These are phyloP conservation scores for Gossypium schwendimanii DNA, from an alignment of 441 rosid genomes.

Conservation along the genomic window DNA sequence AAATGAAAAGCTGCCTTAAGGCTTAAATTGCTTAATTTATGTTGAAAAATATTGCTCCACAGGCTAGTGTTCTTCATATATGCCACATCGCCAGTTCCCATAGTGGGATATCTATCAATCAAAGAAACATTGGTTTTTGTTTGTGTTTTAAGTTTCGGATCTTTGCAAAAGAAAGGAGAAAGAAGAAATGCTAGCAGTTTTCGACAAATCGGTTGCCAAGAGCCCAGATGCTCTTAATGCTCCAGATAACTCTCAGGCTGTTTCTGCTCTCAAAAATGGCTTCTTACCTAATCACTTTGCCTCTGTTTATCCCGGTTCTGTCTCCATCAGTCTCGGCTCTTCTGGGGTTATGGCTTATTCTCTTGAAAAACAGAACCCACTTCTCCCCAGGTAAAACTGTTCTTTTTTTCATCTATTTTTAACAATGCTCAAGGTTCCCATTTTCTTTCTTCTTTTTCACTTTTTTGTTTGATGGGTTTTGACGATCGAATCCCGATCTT, in stretches of 20 bases:
- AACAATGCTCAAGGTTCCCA: neutral
- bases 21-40: neutral
- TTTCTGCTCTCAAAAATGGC: slow-evolving; percentile 58
- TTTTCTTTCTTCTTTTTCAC: neutral
- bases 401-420: neutral
- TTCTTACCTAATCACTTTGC: slow-evolving; percentile 55
- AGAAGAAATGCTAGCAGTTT: slow-evolving; percentile 71
- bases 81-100: neutral
- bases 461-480: neutral
- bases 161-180: neutral
- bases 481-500: neutral
- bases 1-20: neutral
- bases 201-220: slow-evolving; percentile 76
- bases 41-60: neutral
- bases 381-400: slow-evolving; percentile 59
- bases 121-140: neutral
- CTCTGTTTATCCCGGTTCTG: slow-evolving; percentile 42
- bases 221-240: slow-evolving; percentile 71
- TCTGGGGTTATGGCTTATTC: slow-evolving; percentile 76
- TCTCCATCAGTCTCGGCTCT: slow-evolving; percentile 65
- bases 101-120: neutral
- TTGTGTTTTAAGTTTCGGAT: neutral
- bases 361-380: slow-evolving; percentile 62
- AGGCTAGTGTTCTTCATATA: neutral
- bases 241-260: slow-evolving; percentile 35